A percentile compares a stretch with the other conserved stretches of the same genome.
Evolutionary conservation across 805 yeast genomes (phyloP).

Genomic region (Sugiyamaella boreocaroliniensis): DNA sequence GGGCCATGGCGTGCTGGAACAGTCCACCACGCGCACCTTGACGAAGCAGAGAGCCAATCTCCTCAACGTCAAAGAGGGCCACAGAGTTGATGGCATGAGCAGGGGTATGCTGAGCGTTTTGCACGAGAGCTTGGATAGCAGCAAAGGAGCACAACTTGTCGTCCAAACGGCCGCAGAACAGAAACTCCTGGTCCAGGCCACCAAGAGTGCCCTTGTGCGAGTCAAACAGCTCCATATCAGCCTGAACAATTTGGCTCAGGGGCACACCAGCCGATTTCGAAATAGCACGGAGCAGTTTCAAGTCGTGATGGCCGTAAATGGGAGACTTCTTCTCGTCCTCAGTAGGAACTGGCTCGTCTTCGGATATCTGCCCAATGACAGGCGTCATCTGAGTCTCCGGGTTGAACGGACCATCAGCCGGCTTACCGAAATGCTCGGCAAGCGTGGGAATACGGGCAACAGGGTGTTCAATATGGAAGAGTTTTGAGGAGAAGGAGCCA

Average conservation of each 20-base stretch:
- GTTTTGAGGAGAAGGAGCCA: conserved; percentile 28
- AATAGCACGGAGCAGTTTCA: conserved; percentile 60
- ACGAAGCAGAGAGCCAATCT: conserved; percentile 72
- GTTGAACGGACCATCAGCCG: conserved; percentile 65
- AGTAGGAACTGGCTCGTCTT: conserved; percentile 35
- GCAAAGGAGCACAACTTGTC: conserved; percentile 78
- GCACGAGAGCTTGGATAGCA: conserved; percentile 56
- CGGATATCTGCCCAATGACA: conserved; percentile 51
- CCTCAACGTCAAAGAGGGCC: conserved; percentile 74
- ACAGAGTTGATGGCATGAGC: conserved; percentile 42
- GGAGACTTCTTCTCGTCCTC: conserved; percentile 64
- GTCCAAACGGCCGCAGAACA: conserved; percentile 78
- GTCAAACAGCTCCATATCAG: conserved; percentile 76
- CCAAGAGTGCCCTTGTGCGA: conserved; percentile 74
- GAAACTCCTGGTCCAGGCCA: conserved; percentile 68
- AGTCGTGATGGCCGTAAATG: conserved; percentile 59
- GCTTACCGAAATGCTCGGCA: conserved; percentile 81
- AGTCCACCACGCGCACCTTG: conserved; percentile 80
- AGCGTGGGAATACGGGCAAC: conserved; percentile 75
- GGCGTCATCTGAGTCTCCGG: conserved; percentile 78
- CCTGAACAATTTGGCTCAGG: conserved; percentile 56
- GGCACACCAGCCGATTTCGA: conserved; percentile 52
- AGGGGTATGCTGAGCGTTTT: conserved; percentile 28
- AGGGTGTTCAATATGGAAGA: conserved; percentile 36
- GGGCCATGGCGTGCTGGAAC: conserved; percentile 54